phyloP scores from a whole-genome alignment of 768 basidiomycete genomes.

The Boletus coccyginus region DNA sequence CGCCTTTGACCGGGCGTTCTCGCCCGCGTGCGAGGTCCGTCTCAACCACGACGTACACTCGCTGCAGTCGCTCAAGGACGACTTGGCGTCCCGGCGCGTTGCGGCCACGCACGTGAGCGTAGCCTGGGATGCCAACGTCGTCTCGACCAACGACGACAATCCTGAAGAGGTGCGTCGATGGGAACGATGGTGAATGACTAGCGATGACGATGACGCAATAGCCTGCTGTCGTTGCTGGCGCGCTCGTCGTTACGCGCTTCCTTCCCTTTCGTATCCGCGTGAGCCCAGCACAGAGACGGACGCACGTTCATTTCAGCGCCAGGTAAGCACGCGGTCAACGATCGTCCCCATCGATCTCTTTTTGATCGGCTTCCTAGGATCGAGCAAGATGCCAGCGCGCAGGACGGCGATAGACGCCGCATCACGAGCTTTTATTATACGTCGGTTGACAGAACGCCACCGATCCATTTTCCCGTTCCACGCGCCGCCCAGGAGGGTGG shows the following conservation, averaged over 20 bases:
- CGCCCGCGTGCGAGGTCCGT: conserved; percentile 33
- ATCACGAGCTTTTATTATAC: conserved; percentile 39
- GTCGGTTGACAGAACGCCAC: conserved; percentile 27
- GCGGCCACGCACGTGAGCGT: conserved; percentile 22
- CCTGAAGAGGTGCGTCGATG: conserved; percentile 19
- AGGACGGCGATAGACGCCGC: conserved; percentile 20
- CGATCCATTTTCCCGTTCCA: conserved; percentile 31
- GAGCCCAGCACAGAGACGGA: conserved; percentile 34
- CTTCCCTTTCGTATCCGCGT: conserved; percentile 42
- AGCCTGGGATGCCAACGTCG: conserved; percentile 34
- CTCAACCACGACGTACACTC: conserved; percentile 28
- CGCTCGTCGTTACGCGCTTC: conserved; percentile 37
- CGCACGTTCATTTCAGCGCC: conserved; percentile 38
- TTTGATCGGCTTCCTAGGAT: conserved; percentile 17
- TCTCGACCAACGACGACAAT: conserved; percentile 28
- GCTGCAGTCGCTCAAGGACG: conserved; percentile 28
- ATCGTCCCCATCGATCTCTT: not conserved
- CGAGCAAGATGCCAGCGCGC: conserved; percentile 18
- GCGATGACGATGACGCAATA: conserved; percentile 3
- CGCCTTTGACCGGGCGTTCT: conserved; percentile 32
- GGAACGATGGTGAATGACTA: not conserved
- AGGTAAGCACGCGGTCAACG: conserved; percentile 27
- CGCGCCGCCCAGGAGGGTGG: conserved; percentile 1
- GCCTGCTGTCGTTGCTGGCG: conserved; percentile 39
- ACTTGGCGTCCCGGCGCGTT: conserved; percentile 20